Evolutionary conservation across 441 rosid genomes (phyloP).

Genomic region (Populus hybrid): DNA sequence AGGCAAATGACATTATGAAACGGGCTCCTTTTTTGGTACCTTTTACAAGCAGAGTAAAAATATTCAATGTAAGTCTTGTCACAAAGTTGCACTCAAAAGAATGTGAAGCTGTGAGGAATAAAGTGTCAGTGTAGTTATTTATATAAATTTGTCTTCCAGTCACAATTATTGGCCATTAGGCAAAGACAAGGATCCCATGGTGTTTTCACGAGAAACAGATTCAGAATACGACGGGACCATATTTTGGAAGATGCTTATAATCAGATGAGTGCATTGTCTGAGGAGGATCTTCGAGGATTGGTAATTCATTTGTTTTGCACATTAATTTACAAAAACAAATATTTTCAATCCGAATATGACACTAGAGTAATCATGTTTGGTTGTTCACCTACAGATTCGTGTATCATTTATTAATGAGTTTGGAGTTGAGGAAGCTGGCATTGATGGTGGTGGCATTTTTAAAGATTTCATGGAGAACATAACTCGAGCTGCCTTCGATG

Average conservation of each 20-base stretch:
- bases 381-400: slow-evolving; percentile 69
- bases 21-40: slow-evolving; percentile 98
- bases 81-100: not conserved
- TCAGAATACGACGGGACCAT: slow-evolving; percentile 91
- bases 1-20: slow-evolving; percentile 89
- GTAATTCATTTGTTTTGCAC: slow-evolving; percentile 44
- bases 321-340: not conserved
- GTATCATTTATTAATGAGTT: slow-evolving; percentile 94
- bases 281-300: slow-evolving; percentile 93
- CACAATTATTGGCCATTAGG: slow-evolving; percentile 73
- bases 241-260: slow-evolving; percentile 95
- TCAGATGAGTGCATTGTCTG: slow-evolving; percentile 95
- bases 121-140: not conserved
- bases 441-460: slow-evolving; percentile 99
- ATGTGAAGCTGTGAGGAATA: not conserved
- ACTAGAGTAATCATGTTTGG: slow-evolving; percentile 15
- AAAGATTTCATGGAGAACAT: slow-evolving; percentile 99
- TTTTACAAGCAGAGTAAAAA: slow-evolving; percentile 95
- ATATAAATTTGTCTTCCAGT: slow-evolving; percentile 40
- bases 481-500: slow-evolving; percentile 94
- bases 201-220: slow-evolving; percentile 79
- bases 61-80: slow-evolving; percentile 72
- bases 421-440: slow-evolving; percentile 99
- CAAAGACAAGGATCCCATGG: slow-evolving; percentile 71
- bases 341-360: slow-evolving; percentile 5